These are phyloP conservation scores for Tripterygium wilfordii DNA, from an alignment of 177 flowering plant genomes.

Conservation along the genomic window DNA sequence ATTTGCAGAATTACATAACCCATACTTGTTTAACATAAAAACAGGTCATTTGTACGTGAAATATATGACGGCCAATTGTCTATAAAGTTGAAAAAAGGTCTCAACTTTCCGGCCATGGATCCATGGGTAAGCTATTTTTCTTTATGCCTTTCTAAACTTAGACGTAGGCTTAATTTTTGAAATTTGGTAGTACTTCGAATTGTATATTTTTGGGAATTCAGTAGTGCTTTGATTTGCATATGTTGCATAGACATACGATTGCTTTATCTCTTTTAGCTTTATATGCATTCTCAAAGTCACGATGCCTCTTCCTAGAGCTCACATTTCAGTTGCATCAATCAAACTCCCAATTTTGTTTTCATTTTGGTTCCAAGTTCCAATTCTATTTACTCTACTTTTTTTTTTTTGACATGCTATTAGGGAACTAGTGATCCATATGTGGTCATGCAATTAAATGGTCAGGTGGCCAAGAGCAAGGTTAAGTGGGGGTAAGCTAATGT, in stretches of 20 bases:
- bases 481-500: constrained; percentile 82
- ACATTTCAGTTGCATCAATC: too few relatives aligned
- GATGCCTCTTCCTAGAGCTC: too few relatives aligned
- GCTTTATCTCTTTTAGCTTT: too few relatives aligned
- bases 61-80: constrained; percentile 88
- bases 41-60: constrained; percentile 79
- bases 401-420: constrained; percentile 26
- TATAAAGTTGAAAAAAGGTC: constrained; percentile 74
- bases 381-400: neutral
- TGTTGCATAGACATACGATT: too few relatives aligned
- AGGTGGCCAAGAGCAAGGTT: constrained; percentile 75
- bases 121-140: constrained; percentile 62
- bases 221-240: too few relatives aligned
- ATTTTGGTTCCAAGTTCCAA: too few relatives aligned
- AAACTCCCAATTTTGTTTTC: too few relatives aligned
- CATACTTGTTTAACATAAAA: constrained; percentile 1
- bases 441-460: constrained; percentile 73
- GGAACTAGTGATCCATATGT: constrained; percentile 99
- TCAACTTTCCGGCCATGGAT: constrained; percentile 91
- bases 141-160: neutral
- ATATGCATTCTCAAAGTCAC: too few relatives aligned
- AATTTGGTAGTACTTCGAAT: too few relatives aligned
- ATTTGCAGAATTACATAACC: too few relatives aligned
- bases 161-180: neutral
- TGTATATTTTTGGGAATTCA: too few relatives aligned